Evolutionary conservation across 2,329 filamentous ascomycete genomes (phyloP).

Genomic region (Paraconiothyrium sp.): DNA sequence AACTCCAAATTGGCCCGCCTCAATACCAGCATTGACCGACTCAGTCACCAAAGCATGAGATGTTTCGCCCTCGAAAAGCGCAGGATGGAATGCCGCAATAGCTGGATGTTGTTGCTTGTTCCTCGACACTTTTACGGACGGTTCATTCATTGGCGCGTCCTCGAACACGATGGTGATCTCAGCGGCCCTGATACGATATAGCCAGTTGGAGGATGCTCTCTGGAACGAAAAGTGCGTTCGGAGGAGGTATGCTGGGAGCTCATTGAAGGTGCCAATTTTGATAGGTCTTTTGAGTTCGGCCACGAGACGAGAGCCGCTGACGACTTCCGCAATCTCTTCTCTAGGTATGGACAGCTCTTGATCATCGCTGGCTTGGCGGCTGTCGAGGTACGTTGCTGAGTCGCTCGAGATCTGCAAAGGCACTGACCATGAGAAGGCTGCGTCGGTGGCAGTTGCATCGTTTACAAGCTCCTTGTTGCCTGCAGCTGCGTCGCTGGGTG

Average conservation of each 20-base stretch:
- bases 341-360: neutral
- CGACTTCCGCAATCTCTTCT: conserved; percentile 1
- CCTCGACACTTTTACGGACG: neutral
- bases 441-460: neutral
- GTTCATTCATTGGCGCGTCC: neutral
- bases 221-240: neutral
- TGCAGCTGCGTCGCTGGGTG: neutral
- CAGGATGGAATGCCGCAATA: conserved; percentile 2
- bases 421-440: conserved; percentile 1
- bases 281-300: neutral
- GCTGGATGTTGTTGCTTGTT: conserved; percentile 9
- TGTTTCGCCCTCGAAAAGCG: conserved; percentile 7
- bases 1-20: conserved; percentile 2
- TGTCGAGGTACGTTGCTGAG: conserved; percentile 1
- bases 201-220: neutral
- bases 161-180: conserved; percentile 3
- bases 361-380: neutral
- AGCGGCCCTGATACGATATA: neutral
- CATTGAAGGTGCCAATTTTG: neutral
- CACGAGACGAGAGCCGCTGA: conserved; percentile 1
- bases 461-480: neutral
- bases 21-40: neutral
- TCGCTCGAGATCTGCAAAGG: neutral
- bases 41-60: conserved; percentile 4
- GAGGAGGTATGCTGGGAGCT: conserved; percentile 2